Evolutionary conservation across 23 red algal species (phyloP).

Genomic region (Gracilaria vermiculophylla): DNA sequence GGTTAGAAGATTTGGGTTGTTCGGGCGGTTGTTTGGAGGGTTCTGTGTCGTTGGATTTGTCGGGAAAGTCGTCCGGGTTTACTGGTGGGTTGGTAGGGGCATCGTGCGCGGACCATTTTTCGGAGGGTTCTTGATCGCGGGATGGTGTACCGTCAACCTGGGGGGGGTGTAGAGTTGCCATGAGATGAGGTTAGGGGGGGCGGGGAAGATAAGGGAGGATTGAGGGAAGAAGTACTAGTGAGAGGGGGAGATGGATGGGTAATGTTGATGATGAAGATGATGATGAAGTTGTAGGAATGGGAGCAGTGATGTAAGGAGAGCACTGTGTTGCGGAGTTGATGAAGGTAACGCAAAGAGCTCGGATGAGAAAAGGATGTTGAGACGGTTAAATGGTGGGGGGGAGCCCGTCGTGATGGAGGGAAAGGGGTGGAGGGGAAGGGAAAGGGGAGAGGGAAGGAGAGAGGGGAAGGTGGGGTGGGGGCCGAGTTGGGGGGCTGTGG

Average conservation of each 20-base stretch:
- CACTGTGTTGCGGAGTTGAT: too few relatives aligned
- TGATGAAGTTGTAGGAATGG: not conserved
- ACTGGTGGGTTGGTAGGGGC: not conserved
- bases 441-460: not conserved
- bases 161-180: conserved; percentile 28
- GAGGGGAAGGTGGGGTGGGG: not conserved
- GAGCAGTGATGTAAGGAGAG: too few relatives aligned
- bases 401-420: too few relatives aligned
- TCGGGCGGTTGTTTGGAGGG: not conserved
- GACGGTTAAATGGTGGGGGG: not conserved
- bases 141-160: conserved; percentile 21
- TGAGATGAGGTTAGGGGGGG: conserved; percentile 5
- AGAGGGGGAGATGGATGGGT: not conserved
- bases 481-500: not conserved
- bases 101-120: conserved; percentile 9
- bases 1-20: conserved; percentile 46
- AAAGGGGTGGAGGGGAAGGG: not conserved
- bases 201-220: not conserved
- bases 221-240: not conserved
- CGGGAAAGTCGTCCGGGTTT: conserved; percentile 7
- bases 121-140: not conserved
- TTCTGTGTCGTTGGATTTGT: not conserved
- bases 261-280: not conserved
- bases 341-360: not conserved
- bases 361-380: not conserved